Evolutionary conservation across 129 eudicot species (phyloP).

Genomic region (sunflower (Helianthus annuus)): HanXRQr2.0-SUNRISE NC_035444.2:17530213-17530712

Average conservation of each 20-base stretch:
- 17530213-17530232: background rate
- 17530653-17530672: conserved; percentile 90
- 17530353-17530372: conserved; percentile 44
- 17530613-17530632: conserved; percentile 86
- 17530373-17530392: conserved; percentile 71
- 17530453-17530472: conserved; percentile 86
- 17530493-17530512: conserved; percentile 72
- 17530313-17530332: background rate
- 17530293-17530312: conserved; percentile 6
- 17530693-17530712: background rate
- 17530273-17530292: background rate
- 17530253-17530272: background rate
- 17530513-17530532: conserved; percentile 67
- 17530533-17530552: conserved; percentile 50
- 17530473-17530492: conserved; percentile 77
- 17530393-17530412: conserved; percentile 93
- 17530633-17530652: conserved; percentile 88
- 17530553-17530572: conserved; percentile 85
- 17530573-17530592: conserved; percentile 93
- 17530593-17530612: conserved; percentile 82
- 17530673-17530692: conserved; percentile 2
- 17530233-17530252: background rate
- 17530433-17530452: conserved; percentile 79
- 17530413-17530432: conserved; percentile 79
- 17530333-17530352: background rate